phyloP scores from a whole-genome alignment of 495 filamentous ascomycete species.

The Aspergillus hancockii region DNA sequence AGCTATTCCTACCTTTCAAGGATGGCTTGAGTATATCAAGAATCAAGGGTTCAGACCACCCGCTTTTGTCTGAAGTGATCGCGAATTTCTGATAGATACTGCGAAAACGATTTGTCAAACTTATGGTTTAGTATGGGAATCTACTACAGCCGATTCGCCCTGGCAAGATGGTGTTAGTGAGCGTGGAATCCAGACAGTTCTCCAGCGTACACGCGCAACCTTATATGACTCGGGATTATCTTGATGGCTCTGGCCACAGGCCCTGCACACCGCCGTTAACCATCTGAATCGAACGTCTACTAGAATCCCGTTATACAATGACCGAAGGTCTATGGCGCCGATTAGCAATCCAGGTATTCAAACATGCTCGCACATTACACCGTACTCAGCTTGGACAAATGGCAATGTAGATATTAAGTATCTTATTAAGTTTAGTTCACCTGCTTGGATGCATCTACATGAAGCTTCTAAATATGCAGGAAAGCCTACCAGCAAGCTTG shows the following conservation, averaged over 20 bases:
- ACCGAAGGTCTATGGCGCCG: not conserved
- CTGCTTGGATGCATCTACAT: conserved; percentile 3
- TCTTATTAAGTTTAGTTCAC: conserved; percentile 5
- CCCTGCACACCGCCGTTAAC: not conserved
- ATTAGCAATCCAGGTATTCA: conserved; percentile 1
- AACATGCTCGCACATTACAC: not conserved
- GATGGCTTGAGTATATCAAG: not conserved
- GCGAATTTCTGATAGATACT: too few relatives aligned
- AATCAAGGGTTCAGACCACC: not conserved
- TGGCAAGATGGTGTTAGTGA: conserved; percentile 3
- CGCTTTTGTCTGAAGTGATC: not conserved
- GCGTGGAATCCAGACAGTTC: not conserved
- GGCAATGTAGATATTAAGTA: not conserved
- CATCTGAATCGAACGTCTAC: not conserved
- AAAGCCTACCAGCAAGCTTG: conserved; percentile 1
- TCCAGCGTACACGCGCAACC: not conserved
- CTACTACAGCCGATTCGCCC: not conserved
- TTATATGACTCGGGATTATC: conserved; percentile 2
- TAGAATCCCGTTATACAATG: not conserved
- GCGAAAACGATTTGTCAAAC: too few relatives aligned
- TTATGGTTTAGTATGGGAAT: too few relatives aligned
- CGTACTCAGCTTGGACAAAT: conserved; percentile 3
- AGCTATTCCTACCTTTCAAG: not conserved
- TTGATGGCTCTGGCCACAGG: conserved; percentile 4
- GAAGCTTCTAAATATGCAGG: conserved; percentile 1